A percentile compares a stretch with the other conserved stretches of the same genome.
phyloP scores from a whole-genome alignment of 108 stramenopile genomes.

The Pseudonitzschia multiseries region DNA sequence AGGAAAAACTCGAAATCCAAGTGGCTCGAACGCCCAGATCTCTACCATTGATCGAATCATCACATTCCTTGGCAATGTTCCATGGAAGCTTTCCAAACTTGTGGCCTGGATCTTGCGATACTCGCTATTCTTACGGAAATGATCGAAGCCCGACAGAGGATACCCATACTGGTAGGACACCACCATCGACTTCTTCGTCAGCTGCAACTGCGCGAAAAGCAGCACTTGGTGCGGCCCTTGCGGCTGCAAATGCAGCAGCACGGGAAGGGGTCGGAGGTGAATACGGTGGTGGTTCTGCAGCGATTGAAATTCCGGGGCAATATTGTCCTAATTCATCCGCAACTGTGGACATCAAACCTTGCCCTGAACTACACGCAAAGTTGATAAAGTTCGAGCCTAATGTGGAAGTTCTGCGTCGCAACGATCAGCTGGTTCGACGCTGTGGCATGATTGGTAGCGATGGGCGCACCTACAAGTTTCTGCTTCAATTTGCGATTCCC shows the following conservation, averaged over 20 bases:
- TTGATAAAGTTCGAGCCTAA: constrained; percentile 65
- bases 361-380: constrained; percentile 83
- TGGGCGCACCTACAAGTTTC: constrained; percentile 68
- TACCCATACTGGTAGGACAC: constrained; percentile 15
- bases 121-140: constrained; percentile 35
- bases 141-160: constrained; percentile 24
- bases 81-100: constrained; percentile 63
- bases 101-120: constrained; percentile 76
- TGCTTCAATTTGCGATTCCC: constrained; percentile 82
- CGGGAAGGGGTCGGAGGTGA: constrained; percentile 74
- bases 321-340: constrained; percentile 68
- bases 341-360: constrained; percentile 60
- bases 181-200: constrained; percentile 50
- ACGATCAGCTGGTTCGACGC: constrained; percentile 67
- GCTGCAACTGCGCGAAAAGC: constrained; percentile 66
- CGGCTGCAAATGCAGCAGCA: constrained; percentile 60
- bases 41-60: constrained; percentile 61
- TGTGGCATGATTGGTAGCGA: constrained; percentile 85
- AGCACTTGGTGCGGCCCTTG: constrained; percentile 57
- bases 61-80: constrained; percentile 71
- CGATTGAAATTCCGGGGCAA: constrained; percentile 88
- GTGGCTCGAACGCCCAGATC: constrained; percentile 57
- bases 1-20: constrained; percentile 60
- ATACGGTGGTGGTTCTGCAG: constrained; percentile 72
- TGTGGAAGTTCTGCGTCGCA: constrained; percentile 60